Percentiles rank a stretch among this genome's conserved stretches.
phyloP scores from a whole-genome alignment of 768 basidiomycete genomes.

The Leucocoprinus birnbaumii region DNA sequence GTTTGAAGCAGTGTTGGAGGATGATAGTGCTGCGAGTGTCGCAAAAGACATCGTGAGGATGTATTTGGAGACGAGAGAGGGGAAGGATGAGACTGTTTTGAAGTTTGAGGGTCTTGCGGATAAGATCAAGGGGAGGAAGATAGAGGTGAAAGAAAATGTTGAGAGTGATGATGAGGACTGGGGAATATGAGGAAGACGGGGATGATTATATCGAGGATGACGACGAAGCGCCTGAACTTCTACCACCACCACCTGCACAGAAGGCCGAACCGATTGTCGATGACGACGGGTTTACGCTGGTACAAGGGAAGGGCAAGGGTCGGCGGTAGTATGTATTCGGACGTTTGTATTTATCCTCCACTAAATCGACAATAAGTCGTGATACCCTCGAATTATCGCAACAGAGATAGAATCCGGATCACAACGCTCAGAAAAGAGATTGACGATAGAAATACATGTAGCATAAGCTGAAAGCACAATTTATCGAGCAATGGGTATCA shows the following conservation, averaged over 20 bases:
- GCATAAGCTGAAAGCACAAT: too few species aligned
- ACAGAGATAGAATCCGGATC: too few species aligned
- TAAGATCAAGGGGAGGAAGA: constrained; percentile 51
- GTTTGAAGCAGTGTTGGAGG: constrained; percentile 81
- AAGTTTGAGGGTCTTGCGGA: constrained; percentile 67
- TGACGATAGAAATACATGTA: too few species aligned
- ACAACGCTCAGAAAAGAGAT: too few species aligned
- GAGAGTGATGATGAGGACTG: constrained; percentile 43
- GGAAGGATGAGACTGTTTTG: constrained; percentile 45
- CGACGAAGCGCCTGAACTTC: constrained; percentile 44
- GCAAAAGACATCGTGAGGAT: constrained; percentile 69
- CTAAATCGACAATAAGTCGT: too few species aligned
- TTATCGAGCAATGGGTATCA: neutral
- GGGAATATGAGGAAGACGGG: constrained; percentile 38
- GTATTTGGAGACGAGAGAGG: constrained; percentile 53
- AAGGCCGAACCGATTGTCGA: constrained; percentile 73
- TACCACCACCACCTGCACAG: constrained; percentile 28
- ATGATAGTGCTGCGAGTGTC: constrained; percentile 75
- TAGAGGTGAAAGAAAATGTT: constrained; percentile 44
- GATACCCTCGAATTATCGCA: too few species aligned
- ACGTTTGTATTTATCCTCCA: too few species aligned
- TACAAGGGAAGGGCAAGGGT: constrained; percentile 61
- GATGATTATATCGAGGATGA: constrained; percentile 27
- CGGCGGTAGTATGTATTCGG: constrained; percentile 19
- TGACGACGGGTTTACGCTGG: constrained; percentile 89